Evolutionary conservation across 805 yeast species (phyloP).

Genomic region (Pichia eremophila): DNA sequence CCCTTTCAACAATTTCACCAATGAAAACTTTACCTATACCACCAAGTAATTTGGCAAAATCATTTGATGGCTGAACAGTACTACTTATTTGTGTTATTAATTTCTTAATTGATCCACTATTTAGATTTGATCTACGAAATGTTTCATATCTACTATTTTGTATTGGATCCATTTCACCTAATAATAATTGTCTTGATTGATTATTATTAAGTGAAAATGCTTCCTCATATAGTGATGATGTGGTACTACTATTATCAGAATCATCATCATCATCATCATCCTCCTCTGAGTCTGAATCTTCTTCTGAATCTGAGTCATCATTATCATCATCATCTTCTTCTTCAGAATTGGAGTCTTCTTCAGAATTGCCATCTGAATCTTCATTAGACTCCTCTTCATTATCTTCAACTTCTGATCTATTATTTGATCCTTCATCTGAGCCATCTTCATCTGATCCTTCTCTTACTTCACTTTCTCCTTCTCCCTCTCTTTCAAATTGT

Average conservation of each 20-base stretch:
- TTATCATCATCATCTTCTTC: conserved; percentile 8
- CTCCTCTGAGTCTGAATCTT: neutral
- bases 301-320: neutral
- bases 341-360: neutral
- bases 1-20: conserved; percentile 83
- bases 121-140: conserved; percentile 68
- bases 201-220: conserved; percentile 28
- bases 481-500: neutral
- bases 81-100: conserved; percentile 36
- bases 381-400: neutral
- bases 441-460: no score
- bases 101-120: conserved; percentile 68
- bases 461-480: neutral
- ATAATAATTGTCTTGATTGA: conserved; percentile 51
- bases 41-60: conserved; percentile 70
- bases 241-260: conserved; percentile 13
- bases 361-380: conserved; percentile 2
- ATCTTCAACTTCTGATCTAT: neutral
- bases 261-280: conserved; percentile 19
- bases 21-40: conserved; percentile 83
- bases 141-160: conserved; percentile 85
- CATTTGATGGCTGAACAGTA: conserved; percentile 15
- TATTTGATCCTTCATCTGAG: neutral
- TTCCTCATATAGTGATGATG: neutral
- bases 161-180: conserved; percentile 66